Evolutionary conservation across 1,284 basidiomycete species (phyloP).

Genomic region (Uromyces viciae-fabae): DNA sequence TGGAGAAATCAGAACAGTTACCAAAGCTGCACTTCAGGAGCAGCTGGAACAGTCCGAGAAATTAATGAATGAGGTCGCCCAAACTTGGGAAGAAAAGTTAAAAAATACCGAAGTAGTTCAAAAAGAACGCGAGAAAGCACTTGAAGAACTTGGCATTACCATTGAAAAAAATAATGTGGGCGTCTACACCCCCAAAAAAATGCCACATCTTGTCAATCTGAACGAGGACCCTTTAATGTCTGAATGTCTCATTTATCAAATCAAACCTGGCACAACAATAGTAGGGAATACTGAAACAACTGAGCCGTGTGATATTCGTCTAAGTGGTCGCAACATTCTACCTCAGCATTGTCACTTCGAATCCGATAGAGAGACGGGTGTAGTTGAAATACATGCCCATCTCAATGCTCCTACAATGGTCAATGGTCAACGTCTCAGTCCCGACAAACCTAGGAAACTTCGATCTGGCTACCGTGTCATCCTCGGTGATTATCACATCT

Average conservation of each 20-base stretch:
- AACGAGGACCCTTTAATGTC: conserved; percentile 54
- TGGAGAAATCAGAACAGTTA: conserved; percentile 88
- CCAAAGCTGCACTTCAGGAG: conserved; percentile 93
- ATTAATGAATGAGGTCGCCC: conserved; percentile 89
- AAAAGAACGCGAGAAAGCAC: conserved; percentile 88
- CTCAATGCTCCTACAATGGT: conserved; percentile 81
- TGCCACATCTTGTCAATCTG: conserved; percentile 91
- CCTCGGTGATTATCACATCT: conserved; percentile 93
- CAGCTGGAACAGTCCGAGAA: conserved; percentile 95
- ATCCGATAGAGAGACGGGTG: conserved; percentile 68
- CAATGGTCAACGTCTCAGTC: conserved; percentile 80
- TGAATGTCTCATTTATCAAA: conserved; percentile 74
- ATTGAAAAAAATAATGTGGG: conserved; percentile 94
- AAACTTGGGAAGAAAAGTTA: conserved; percentile 98
- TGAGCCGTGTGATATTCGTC: conserved; percentile 76
- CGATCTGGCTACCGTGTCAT: conserved; percentile 93
- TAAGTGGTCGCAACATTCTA: conserved; percentile 86
- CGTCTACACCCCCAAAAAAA: conserved; percentile 97
- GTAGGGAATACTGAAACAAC: conserved; percentile 78
- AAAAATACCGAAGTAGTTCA: conserved; percentile 87
- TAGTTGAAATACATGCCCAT: conserved; percentile 72
- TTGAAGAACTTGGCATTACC: conserved; percentile 94
- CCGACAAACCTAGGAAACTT: conserved; percentile 65
- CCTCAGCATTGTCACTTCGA: conserved; percentile 90
- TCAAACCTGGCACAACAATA: conserved; percentile 79